phyloP scores from a whole-genome alignment of 345 rosid genomes.

The Camelina laxa region DNA sequence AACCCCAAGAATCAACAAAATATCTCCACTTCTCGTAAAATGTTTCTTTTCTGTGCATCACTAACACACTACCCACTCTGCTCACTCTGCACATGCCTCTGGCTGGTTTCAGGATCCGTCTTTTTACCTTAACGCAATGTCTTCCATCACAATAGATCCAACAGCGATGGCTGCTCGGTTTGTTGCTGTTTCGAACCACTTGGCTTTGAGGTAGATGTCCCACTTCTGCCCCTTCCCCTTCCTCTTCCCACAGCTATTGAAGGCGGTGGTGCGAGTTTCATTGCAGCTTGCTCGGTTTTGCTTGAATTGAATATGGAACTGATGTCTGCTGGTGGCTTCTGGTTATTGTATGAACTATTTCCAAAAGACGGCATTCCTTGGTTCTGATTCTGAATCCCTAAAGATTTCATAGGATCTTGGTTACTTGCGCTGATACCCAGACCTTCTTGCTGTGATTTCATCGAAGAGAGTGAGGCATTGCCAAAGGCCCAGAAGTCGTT shows the following conservation, averaged over 20 bases:
- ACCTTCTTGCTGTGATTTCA: conserved; percentile 48
- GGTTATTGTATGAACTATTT: conserved; percentile 41
- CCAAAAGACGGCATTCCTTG: conserved; percentile 51
- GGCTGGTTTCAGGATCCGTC: not conserved
- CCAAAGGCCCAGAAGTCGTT: conserved; percentile 59
- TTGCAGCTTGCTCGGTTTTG: conserved; percentile 64
- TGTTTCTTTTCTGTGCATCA: too few species aligned
- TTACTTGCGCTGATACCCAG: conserved; percentile 35
- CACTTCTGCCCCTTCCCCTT: conserved; percentile 59
- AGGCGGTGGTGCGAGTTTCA: conserved; percentile 90
- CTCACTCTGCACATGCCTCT: conserved; percentile 13
- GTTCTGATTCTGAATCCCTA: conserved; percentile 61
- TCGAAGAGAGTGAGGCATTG: conserved; percentile 46
- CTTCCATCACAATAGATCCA: conserved; percentile 67
- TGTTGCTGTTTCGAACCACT: conserved; percentile 53
- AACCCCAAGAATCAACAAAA: conserved; percentile 19
- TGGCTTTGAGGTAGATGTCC: conserved; percentile 48
- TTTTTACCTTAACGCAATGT: not conserved
- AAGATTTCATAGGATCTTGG: conserved; percentile 48
- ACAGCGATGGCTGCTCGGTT: conserved; percentile 58
- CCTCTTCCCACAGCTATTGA: conserved; percentile 75
- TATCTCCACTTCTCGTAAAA: too few species aligned
- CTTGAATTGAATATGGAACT: conserved; percentile 75
- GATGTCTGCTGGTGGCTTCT: conserved; percentile 60
- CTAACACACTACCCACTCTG: conserved; percentile 21